Conservation (phyloP, 331 rosid species). For the Cydonia oblonga region DNA sequence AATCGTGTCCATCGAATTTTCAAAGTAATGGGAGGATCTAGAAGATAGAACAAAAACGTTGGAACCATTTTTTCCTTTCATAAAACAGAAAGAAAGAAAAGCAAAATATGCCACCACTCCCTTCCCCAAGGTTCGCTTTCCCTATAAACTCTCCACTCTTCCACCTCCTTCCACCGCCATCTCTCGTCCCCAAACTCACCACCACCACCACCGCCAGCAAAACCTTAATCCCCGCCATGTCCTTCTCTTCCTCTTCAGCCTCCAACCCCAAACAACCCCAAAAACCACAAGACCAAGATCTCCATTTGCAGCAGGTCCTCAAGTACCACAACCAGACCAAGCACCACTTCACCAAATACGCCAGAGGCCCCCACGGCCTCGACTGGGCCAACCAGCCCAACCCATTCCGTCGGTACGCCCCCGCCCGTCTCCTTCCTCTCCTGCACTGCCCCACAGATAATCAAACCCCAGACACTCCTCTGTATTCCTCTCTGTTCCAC, state of each 20-base stretch:
- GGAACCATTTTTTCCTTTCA: not conserved
- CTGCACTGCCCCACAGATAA: slow-evolving; percentile 31
- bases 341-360: slow-evolving; percentile 53
- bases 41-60: not conserved
- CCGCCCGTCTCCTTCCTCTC: slow-evolving; percentile 62
- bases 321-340: slow-evolving; percentile 74
- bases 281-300: slow-evolving; percentile 32
- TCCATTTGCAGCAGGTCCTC: slow-evolving; percentile 34
- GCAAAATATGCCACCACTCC: slow-evolving; percentile 24
- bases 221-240: slow-evolving; percentile 18
- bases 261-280: slow-evolving; percentile 7
- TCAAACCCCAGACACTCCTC: slow-evolving; percentile 23
- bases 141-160: slow-evolving; percentile 6
- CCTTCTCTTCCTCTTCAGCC: slow-evolving; percentile 27
- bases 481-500: slow-evolving; percentile 54
- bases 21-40: not conserved
- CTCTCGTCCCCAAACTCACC: slow-evolving; percentile 2
- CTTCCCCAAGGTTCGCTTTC: slow-evolving; percentile 24
- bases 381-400: slow-evolving; percentile 98
- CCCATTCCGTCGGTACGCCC: slow-evolving; percentile 73
- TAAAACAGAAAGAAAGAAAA: not conserved
- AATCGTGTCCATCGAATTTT: not conserved
- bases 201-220: not conserved
- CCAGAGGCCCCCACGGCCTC: slow-evolving; percentile 80
- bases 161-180: slow-evolving; percentile 29